Base-by-base conservation (phyloP, 768 basidiomycete genomes). In the Serendipita vermifera region DNA sequence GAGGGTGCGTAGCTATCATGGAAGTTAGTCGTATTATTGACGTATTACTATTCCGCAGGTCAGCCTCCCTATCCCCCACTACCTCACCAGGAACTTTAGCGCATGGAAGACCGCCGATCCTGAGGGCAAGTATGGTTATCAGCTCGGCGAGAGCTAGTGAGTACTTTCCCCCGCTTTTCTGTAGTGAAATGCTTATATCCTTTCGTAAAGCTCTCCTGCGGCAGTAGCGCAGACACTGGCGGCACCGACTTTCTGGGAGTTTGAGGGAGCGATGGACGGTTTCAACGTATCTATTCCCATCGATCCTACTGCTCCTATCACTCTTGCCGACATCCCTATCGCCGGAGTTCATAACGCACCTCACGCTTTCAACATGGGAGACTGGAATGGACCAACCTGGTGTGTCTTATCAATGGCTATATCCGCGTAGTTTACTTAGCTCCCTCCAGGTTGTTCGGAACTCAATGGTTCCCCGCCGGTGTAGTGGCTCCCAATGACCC, bases 401-500 rank as follows among this genome's bases (percentile, higher is more conserved):
- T 51, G 22, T 15, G 46, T 9, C n/a, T 51, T 29, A n/a, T n/a
- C n/a, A n/a, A n/a, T n/a, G n/a, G n/a, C n/a, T n/a, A n/a, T n/a
- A n/a, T 11, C 46, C 17, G 36, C 13, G 36, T 9, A 15, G 11
- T 43, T 24, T 22, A 43, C 41, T 22, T 22, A 9, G 11, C 14
- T 2, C 41, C 2, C 14, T 11, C 24, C 29, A 51, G 46, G 46
- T 22, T 29, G n/a, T 5, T 4, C 7, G 27, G 6, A 15, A 51
- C 46, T 1, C 29, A 13, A 7, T 26, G 15, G 46, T 51, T 51
- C 46, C 46, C 22, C n/a, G 22, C 24, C n/a, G n/a, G 5, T 1
- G 29, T 7, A 26, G 22, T 29, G 46, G 46, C 46, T 51, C 46
- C 46, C 20, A 51, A 51, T 3, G 46, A 51, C 46, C 46, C 46